Conservation (phyloP, 1,284 basidiomycete genomes). For the Cryptococcus floricola region DNA sequence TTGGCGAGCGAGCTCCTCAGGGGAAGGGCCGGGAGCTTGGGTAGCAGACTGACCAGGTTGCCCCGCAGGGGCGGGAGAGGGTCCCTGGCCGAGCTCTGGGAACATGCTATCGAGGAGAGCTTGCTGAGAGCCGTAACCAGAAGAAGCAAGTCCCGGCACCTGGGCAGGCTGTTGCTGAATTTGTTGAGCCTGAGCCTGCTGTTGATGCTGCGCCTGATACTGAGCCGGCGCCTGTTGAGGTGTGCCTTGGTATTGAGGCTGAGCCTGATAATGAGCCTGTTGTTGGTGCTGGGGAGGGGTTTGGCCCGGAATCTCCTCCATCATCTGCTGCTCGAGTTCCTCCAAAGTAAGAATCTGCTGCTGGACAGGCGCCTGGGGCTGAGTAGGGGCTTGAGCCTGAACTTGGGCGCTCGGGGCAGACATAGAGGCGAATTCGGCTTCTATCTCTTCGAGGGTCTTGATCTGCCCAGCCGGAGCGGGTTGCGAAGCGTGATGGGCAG, state of each 20-base stretch:
- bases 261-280: constrained; percentile 33
- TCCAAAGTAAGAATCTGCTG: constrained; percentile 45
- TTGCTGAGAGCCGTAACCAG: constrained; percentile 38
- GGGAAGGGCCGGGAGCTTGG: constrained; percentile 20
- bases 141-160: constrained; percentile 27
- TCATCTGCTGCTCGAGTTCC: constrained; percentile 51
- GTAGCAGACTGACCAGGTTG: neutral
- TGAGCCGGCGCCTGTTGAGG: neutral
- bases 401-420: constrained; percentile 8
- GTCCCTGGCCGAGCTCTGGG: constrained; percentile 36
- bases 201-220: constrained; percentile 35
- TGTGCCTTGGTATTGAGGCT: constrained; percentile 18
- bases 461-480: constrained; percentile 53
- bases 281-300: constrained; percentile 11
- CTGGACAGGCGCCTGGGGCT: constrained; percentile 5
- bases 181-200: constrained; percentile 6
- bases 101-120: constrained; percentile 47
- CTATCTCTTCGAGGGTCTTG: constrained; percentile 86
- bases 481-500: constrained; percentile 21
- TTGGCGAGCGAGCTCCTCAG: constrained; percentile 36
- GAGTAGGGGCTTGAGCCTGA: constrained; percentile 3
- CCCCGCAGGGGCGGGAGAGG: constrained; percentile 7
- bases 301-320: constrained; percentile 39
- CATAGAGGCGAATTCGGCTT: constrained; percentile 70
- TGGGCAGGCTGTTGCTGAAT: constrained; percentile 18